Conservation (phyloP, 2,329 filamentous ascomycete genomes). For the Nakataea oryzae region DNA sequence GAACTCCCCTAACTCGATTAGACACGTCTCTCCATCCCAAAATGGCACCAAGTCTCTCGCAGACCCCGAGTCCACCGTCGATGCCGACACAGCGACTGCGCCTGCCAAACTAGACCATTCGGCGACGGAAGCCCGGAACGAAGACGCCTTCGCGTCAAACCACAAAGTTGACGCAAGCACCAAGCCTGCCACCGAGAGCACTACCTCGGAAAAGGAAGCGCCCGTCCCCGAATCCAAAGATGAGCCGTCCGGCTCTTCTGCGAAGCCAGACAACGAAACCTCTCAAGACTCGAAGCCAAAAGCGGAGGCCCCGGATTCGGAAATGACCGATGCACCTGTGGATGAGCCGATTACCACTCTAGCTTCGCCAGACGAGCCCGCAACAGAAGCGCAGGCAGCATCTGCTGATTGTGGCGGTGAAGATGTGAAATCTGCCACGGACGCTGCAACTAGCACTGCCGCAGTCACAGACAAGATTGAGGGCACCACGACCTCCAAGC, state of each 20-base stretch:
- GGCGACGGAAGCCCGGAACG: slow-evolving; percentile 9
- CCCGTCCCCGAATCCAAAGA: not conserved
- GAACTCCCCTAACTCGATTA: not conserved
- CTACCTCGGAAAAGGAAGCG: slow-evolving; percentile 6
- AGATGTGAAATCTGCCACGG: not conserved
- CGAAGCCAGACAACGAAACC: not conserved
- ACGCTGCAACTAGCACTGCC: not conserved
- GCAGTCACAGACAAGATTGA: not conserved
- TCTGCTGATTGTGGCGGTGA: not conserved
- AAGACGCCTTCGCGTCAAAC: slow-evolving; percentile 16
- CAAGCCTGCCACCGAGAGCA: not conserved
- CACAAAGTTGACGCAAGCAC: slow-evolving; percentile 9
- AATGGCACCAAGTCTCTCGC: slow-evolving; percentile 2
- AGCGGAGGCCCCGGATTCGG: slow-evolving; percentile 2
- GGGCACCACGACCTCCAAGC: not conserved
- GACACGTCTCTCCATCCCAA: not conserved
- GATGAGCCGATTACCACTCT: not conserved
- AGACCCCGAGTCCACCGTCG: not conserved
- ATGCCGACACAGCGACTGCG: not conserved
- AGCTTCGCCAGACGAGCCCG: not conserved
- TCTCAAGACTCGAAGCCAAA: slow-evolving; percentile 3
- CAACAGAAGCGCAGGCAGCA: too few relatives aligned
- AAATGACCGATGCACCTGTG: not conserved
- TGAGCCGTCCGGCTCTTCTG: not conserved
- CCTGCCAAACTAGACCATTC: slow-evolving; percentile 5